Percentiles rank a stretch among this genome's conserved stretches.
These are phyloP conservation scores for Candida vartiovaarae DNA, from an alignment of 805 yeast genomes.

Conservation along the genomic window DNA sequence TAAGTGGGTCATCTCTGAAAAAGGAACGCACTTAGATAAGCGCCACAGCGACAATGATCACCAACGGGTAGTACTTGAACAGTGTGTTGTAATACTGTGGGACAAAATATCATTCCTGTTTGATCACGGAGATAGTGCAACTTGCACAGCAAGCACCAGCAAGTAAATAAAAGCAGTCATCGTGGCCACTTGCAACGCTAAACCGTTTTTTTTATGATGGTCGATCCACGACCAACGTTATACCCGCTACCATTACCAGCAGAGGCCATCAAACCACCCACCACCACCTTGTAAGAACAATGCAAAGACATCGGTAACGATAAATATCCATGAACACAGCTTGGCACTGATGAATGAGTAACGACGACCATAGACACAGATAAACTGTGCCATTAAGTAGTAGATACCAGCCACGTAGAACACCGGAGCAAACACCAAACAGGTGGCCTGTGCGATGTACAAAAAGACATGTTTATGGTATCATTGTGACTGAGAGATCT, in stretches of 20 bases:
- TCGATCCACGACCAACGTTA: constrained; percentile 50
- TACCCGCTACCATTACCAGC: constrained; percentile 28
- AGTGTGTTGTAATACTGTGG: constrained; percentile 3
- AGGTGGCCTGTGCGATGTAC: constrained; percentile 57
- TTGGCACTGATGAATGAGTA: constrained; percentile 39
- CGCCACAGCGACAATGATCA: constrained; percentile 38
- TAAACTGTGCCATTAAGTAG: constrained; percentile 58
- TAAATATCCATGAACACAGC: constrained; percentile 45
- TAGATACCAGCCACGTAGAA: constrained; percentile 81
- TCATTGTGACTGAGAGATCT: constrained; percentile 41
- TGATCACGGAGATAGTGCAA: constrained; percentile 16
- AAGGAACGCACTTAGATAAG: constrained; percentile 60
- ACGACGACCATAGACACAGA: constrained; percentile 51
- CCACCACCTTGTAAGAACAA: constrained; percentile 66
- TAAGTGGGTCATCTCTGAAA: constrained; percentile 56
- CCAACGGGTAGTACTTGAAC: constrained; percentile 33
- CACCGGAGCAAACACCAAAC: constrained; percentile 73
- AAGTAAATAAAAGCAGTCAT: constrained; percentile 53
- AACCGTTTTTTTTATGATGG: constrained; percentile 54
- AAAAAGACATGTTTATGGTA: constrained; percentile 27
- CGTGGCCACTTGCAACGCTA: constrained; percentile 65
- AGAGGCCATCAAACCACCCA: constrained; percentile 60
- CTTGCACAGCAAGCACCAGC: constrained; percentile 39
- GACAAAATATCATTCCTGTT: constrained; percentile 1
- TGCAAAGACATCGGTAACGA: constrained; percentile 59